phyloP scores from a whole-genome alignment of 2,329 filamentous ascomycete genomes.

The Sodiomyces alkalinus region DNA sequence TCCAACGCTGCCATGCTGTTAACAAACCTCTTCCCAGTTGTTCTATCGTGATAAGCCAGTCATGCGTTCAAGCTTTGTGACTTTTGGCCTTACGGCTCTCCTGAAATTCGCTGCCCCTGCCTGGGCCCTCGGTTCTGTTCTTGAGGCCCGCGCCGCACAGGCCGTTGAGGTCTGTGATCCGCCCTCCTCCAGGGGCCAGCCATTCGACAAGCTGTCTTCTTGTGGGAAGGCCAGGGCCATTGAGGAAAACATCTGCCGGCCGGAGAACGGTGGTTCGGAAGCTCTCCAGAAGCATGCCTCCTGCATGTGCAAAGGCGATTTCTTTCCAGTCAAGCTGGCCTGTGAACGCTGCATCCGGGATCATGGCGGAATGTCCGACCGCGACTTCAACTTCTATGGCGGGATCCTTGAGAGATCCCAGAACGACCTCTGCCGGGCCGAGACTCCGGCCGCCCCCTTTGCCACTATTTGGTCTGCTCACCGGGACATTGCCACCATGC shows the following conservation, averaged over 20 bases:
- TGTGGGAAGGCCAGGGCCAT: conserved; percentile 19
- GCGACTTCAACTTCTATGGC: conserved; percentile 17
- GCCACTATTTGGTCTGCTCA: conserved; percentile 17
- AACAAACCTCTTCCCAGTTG: not conserved
- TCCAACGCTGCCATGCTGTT: not conserved
- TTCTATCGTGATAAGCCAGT: too few species aligned
- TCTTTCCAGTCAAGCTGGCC: conserved; percentile 25
- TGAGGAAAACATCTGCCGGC: conserved; percentile 14
- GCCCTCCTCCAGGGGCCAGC: not conserved
- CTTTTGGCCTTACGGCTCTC: too few species aligned
- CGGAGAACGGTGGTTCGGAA: conserved; percentile 16
- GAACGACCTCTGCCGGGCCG: conserved; percentile 17
- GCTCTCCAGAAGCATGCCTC: conserved; percentile 14
- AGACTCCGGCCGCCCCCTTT: conserved; percentile 21
- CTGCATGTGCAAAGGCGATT: conserved; percentile 27
- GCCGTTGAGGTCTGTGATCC: not conserved
- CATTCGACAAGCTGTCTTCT: conserved; percentile 12
- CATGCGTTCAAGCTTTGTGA: too few species aligned
- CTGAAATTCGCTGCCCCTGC: too few species aligned
- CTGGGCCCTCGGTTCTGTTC: too few species aligned
- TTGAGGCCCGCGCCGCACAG: too few species aligned
- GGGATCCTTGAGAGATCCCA: conserved; percentile 19
- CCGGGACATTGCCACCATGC: conserved; percentile 11
- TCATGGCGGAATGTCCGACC: conserved; percentile 22
- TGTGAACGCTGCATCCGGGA: conserved; percentile 24